A percentile compares a stretch with the other conserved stretches of the same genome.
Conservation (phyloP, 805 yeast species). For the Metschnikowia reukaufii region DNA sequence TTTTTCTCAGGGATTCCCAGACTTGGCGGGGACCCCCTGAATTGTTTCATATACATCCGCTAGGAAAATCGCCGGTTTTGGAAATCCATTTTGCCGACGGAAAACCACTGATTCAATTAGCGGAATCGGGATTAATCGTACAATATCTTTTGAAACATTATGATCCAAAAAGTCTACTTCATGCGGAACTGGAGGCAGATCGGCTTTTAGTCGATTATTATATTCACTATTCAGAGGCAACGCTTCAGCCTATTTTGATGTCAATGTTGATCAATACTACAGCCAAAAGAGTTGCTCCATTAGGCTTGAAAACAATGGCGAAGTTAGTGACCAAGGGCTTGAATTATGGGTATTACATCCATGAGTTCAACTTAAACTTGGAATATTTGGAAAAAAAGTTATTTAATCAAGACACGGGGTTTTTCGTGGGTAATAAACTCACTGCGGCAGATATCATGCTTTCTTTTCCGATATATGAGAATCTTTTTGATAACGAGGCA, state of each 20-base stretch:
- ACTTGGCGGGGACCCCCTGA: slow-evolving; percentile 42
- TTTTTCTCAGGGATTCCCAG: slow-evolving; percentile 49
- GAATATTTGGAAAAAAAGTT: slow-evolving; percentile 43
- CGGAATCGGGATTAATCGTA: slow-evolving; percentile 63
- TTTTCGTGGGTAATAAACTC: slow-evolving; percentile 50
- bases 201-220: slow-evolving; percentile 49
- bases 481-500: slow-evolving; percentile 30
- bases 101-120: slow-evolving; percentile 35
- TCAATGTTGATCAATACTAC: slow-evolving; percentile 38
- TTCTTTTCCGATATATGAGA: slow-evolving; percentile 42
- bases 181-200: slow-evolving; percentile 39
- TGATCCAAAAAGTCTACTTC: slow-evolving; percentile 43
- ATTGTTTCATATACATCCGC: slow-evolving; percentile 53
- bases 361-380: slow-evolving; percentile 44
- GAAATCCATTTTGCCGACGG: slow-evolving; percentile 41
- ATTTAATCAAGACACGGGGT: slow-evolving; percentile 30
- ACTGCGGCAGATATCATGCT: slow-evolving; percentile 59
- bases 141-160: slow-evolving; percentile 51
- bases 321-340: slow-evolving; percentile 45
- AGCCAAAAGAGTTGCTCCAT: slow-evolving; percentile 46
- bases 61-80: slow-evolving; percentile 64
- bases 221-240: slow-evolving; percentile 61
- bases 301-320: slow-evolving; percentile 47
- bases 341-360: slow-evolving; percentile 48
- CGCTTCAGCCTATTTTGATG: slow-evolving; percentile 51